These are phyloP conservation scores for Coprinopsis cinerea DNA, from an alignment of 768 basidiomycete genomes.

Conservation along the genomic window DNA sequence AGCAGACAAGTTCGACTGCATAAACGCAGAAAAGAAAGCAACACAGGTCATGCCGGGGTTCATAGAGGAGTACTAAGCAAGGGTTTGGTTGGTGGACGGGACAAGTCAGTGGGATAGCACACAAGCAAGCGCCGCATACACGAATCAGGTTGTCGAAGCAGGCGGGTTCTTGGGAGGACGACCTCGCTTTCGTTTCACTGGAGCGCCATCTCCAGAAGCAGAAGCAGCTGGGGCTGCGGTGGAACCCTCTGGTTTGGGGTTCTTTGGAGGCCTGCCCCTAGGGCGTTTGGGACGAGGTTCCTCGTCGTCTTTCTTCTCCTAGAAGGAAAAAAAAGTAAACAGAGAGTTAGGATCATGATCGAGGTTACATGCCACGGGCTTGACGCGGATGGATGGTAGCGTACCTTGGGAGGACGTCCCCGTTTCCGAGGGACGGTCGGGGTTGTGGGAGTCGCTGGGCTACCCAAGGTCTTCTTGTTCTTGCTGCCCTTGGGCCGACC, in stretches of 20 bases:
- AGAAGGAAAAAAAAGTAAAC: slow-evolving; percentile 17
- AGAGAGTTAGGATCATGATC: slow-evolving; percentile 16
- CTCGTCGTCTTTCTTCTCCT: slow-evolving; percentile 41
- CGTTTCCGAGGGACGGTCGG: slow-evolving; percentile 45
- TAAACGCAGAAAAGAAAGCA: slow-evolving; percentile 21
- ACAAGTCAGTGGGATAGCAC: slow-evolving; percentile 13
- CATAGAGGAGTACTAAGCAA: slow-evolving; percentile 24
- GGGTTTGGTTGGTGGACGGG: slow-evolving; percentile 18
- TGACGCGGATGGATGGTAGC: too few relatives aligned
- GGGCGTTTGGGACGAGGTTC: slow-evolving; percentile 57
- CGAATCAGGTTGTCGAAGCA: slow-evolving; percentile 22
- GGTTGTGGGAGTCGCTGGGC: slow-evolving; percentile 29
- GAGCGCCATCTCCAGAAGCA: slow-evolving; percentile 34
- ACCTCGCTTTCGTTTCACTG: slow-evolving; percentile 64
- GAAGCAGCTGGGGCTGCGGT: slow-evolving; percentile 22
- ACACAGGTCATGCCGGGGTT: slow-evolving; percentile 28
- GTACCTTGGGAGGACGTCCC: slow-evolving; percentile 64
- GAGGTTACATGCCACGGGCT: slow-evolving; percentile 16
- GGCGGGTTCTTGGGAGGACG: slow-evolving; percentile 52
- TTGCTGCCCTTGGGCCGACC: slow-evolving; percentile 90
- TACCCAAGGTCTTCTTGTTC: slow-evolving; percentile 44
- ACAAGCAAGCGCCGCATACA: slow-evolving; percentile 11
- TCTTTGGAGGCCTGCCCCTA: slow-evolving; percentile 73
- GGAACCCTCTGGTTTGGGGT: slow-evolving; percentile 40
- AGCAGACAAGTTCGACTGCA: slow-evolving; percentile 15